These are phyloP conservation scores for Oemleria cerasiformis DNA, from an alignment of 306 rosid species.

Conservation along the genomic window DNA sequence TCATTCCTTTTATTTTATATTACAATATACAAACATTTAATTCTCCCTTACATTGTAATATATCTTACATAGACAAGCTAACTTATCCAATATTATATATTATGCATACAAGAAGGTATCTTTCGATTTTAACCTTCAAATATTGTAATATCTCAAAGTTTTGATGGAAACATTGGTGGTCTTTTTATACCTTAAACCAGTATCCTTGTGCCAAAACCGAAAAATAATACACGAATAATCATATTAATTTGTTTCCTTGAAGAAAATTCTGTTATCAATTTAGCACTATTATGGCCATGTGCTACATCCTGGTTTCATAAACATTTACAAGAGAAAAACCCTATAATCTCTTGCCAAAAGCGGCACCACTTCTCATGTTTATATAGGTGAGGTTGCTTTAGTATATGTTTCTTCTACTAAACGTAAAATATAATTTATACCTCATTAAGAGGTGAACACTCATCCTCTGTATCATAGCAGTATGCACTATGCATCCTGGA, in stretches of 20 bases:
- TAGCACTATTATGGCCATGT: background rate
- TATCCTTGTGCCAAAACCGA: background rate
- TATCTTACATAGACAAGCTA: background rate
- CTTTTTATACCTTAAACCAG: background rate
- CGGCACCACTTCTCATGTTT: background rate
- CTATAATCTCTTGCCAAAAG: background rate
- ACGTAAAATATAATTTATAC: background rate
- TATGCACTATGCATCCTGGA: background rate
- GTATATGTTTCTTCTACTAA: background rate
- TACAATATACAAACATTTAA: too few species aligned
- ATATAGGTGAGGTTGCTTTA: background rate
- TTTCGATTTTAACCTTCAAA: background rate
- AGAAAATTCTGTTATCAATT: background rate
- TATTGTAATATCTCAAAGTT: background rate
- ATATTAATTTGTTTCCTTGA: background rate
- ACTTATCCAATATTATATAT: background rate
- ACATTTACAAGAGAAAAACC: background rate
- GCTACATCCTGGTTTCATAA: background rate
- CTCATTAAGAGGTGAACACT: background rate
- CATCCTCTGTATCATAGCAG: background rate
- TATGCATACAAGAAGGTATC: background rate
- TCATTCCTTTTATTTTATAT: too few species aligned
- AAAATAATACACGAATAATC: background rate
- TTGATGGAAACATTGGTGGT: background rate
- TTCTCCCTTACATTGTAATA: too few species aligned